Conservation (phyloP, 208 protist genomes). For the Trypanosoma boissoni region DNA sequence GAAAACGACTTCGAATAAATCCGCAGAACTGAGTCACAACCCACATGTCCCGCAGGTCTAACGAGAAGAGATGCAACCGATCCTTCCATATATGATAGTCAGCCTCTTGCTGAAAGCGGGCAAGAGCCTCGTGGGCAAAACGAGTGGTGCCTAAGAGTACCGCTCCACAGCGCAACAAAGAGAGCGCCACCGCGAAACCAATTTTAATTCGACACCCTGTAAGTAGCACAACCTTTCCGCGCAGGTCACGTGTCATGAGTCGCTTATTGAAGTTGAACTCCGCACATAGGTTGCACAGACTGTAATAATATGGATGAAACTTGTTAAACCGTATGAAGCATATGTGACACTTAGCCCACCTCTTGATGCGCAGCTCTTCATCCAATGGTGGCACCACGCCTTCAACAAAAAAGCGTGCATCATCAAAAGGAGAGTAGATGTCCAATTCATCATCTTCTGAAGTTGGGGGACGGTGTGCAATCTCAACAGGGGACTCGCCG, state of each 20-base stretch:
- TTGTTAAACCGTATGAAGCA: constrained; percentile 84
- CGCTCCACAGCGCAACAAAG: constrained; percentile 80
- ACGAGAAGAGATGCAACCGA: constrained; percentile 91
- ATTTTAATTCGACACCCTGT: constrained; percentile 94
- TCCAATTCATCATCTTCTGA: constrained; percentile 70
- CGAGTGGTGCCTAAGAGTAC: constrained; percentile 87
- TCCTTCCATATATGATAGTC: constrained; percentile 91
- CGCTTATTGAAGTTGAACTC: constrained; percentile 96
- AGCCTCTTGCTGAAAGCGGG: constrained; percentile 76
- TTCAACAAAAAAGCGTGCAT: constrained; percentile 62
- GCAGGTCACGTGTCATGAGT: constrained; percentile 85
- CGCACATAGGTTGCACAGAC: constrained; percentile 94
- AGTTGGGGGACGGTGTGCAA: constrained; percentile 44
- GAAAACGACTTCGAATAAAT: constrained; percentile 63
- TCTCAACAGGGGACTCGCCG: constrained; percentile 50
- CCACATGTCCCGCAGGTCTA: constrained; percentile 94
- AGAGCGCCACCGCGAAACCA: constrained; percentile 91
- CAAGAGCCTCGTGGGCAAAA: constrained; percentile 87
- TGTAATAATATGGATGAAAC: constrained; percentile 97
- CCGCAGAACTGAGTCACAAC: constrained; percentile 92
- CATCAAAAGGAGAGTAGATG: constrained; percentile 67
- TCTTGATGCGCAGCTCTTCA: constrained; percentile 41
- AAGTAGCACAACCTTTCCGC: constrained; percentile 90
- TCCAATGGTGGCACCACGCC: constrained; percentile 36
- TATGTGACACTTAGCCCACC: constrained; percentile 74